Percentiles rank a stretch among this genome's conserved stretches.
phyloP scores from a whole-genome alignment of 75 land plant genomes.

The Isoetes taiwanensis region DNA sequence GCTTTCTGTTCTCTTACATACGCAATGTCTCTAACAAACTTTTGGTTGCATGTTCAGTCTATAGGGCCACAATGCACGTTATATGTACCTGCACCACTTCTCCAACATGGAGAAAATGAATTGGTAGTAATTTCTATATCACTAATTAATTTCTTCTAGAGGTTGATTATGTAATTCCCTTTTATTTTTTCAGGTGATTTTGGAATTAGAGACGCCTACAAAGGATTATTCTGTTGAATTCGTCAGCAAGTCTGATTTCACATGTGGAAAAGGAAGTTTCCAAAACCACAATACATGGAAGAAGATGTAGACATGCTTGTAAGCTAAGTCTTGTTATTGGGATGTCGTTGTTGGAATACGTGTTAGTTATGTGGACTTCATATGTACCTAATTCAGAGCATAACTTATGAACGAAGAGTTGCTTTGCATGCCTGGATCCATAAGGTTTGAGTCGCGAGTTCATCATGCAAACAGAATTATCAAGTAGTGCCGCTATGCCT shows the following conservation, averaged over 20 bases:
- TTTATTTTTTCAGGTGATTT: slow-evolving; percentile 29
- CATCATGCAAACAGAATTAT: no score
- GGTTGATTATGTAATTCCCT: background rate
- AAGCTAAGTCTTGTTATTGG: no score
- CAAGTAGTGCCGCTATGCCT: no score
- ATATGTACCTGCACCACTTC: slow-evolving; percentile 82
- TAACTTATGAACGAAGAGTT: no score
- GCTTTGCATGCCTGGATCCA: no score
- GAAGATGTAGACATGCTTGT: no score
- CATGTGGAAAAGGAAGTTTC: slow-evolving; percentile 33
- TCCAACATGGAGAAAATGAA: slow-evolving; percentile 44
- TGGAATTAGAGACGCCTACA: slow-evolving; percentile 51
- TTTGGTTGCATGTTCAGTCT: slow-evolving; percentile 28
- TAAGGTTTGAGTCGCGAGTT: no score
- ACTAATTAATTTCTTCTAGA: background rate
- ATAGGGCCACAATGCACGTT: slow-evolving; percentile 88
- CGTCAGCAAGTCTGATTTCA: slow-evolving; percentile 38
- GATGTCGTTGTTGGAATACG: no score
- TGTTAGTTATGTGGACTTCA: no score
- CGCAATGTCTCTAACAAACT: no score
- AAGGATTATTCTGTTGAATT: slow-evolving; percentile 28
- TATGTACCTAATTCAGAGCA: no score
- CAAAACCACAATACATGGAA: no score
- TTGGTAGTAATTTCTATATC: slow-evolving; percentile 38
- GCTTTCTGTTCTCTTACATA: background rate